Evolutionary conservation across 2,329 filamentous ascomycete species (phyloP).

Genomic region (Leptodontidium sp.): DNA sequence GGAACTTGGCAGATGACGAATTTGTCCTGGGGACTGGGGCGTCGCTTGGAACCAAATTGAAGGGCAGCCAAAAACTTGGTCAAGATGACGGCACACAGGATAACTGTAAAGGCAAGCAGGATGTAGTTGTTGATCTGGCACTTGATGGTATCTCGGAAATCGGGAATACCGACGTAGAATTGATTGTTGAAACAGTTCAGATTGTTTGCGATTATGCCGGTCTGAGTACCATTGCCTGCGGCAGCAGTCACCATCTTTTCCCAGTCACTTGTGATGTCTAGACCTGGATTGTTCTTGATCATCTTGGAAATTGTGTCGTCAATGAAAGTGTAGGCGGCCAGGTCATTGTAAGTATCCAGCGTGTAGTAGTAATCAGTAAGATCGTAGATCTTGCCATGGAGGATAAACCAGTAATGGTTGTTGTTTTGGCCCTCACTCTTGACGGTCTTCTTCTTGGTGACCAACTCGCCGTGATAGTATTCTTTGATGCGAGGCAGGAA

Average conservation of each 20-base stretch:
- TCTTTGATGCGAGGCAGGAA: constrained; percentile 85
- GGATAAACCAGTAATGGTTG: constrained; percentile 80
- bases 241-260: constrained; percentile 56
- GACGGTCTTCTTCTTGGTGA: constrained; percentile 70
- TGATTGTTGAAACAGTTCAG: constrained; percentile 82
- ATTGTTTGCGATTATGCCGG: constrained; percentile 66
- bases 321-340: constrained; percentile 73
- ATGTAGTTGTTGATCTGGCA: constrained; percentile 94
- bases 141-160: constrained; percentile 79
- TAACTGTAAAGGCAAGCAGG: constrained; percentile 83
- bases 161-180: constrained; percentile 83
- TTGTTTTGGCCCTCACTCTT: constrained; percentile 70
- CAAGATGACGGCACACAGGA: constrained; percentile 81
- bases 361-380: constrained; percentile 92
- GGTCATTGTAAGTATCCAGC: constrained; percentile 59
- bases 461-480: constrained; percentile 87
- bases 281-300: constrained; percentile 79
- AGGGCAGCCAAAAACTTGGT: constrained; percentile 93
- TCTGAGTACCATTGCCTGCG: constrained; percentile 58
- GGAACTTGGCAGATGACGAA: constrained; percentile 99
- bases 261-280: constrained; percentile 76
- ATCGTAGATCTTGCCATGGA: constrained; percentile 83
- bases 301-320: constrained; percentile 71
- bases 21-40: constrained; percentile 92
- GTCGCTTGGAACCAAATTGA: constrained; percentile 90